Evolutionary conservation across 2,329 filamentous ascomycete genomes (phyloP), one percentile per base, ranked within the genome.

Genomic region (Hansfordia pulvinata): DNA sequence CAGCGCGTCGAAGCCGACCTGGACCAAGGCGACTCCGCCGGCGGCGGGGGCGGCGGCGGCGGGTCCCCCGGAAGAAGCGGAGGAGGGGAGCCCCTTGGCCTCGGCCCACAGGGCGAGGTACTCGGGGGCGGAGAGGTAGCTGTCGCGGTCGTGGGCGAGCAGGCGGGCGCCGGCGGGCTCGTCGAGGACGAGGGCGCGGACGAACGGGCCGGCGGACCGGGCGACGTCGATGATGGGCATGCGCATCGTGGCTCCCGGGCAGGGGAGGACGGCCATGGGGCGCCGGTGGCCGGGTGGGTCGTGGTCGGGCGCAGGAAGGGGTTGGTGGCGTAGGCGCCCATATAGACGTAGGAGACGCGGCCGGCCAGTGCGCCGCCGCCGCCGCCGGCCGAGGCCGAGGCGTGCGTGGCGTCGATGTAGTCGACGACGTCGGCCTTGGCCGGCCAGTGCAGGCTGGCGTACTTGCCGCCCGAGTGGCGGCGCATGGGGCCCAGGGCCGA

Each of bases 151-250:
- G n/a, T n/a, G n/a, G n/a, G n/a, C n/a, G n/a, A n/a, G n/a, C n/a
- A n/a, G n/a, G n/a, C n/a, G n/a, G n/a, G n/a, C n/a, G n/a, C n/a
- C n/a, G n/a, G n/a, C n/a, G n/a, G n/a, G n/a, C n/a, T n/a, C n/a
- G n/a, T n/a, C n/a, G n/a, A n/a, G n/a, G n/a, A n/a, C n/a, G n/a
- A n/a, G n/a, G n/a, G n/a, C n/a, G n/a, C n/a, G n/a, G 0, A 62
- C 45, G 13, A 62, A 54, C 6, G 52, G 44, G 3, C 41, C 51
- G 6, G 56, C 34, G 30, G 44, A 62, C 25, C 54, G 53, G 7
- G 62, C 64, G 1, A 53, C 57, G 30, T 68, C 60, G 28, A 68
- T 49, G 20, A 60, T 39, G 1, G 62, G 62, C 3, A 65, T 30
- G 22, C 42, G 36, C 1, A 49, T 42, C 10, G 43, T 41, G 18